Base-by-base conservation (phyloP, 2,329 filamentous ascomycete genomes). In the Simplicillium sp. region DNA sequence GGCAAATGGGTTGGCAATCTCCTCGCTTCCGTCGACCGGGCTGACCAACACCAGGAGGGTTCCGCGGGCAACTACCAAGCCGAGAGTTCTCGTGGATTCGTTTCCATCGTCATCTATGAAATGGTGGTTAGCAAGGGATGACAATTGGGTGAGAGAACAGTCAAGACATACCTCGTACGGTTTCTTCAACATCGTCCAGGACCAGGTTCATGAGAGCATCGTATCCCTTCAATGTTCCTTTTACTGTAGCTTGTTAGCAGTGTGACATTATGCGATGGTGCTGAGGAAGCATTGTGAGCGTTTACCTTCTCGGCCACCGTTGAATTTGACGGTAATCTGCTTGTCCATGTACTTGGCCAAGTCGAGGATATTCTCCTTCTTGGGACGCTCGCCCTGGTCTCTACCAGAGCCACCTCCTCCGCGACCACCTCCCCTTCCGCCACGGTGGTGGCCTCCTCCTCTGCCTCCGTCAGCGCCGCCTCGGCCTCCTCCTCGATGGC, bases 301-400 rank as follows among this genome's bases (percentile, higher is more conserved):
- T n/a, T n/a, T 33, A 92, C 88, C 86, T 71, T 96, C 88, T 45
- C 90, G 71, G 1, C 92, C 92, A 34, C 92, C 92, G 57, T 87
- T 96, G 64, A 98, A 97, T 67, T 97, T 97, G 59, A 98, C 89
- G 9, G 77, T 84, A 51, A 98, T 87, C 58, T 84, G 76, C 76
- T 96, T 94, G 64, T 98, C 88, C 84, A 95, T 88, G 65, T 97
- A 98, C 68, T 95, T 95, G 59, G 74, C 80, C 55, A 98, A 65
- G 58, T 98, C 90, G 40, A 98, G 77, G 54, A 98, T 98, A 62
- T 96, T 97, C 66, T 98, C 92, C 73, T 97, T 97, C 79, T 95
- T 96, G 46, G 88, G 87, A 54, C 82, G 78, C 65, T 94, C 86
- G 51, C 74, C 67, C 46, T 75, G 60, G 37, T 63, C 64, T 39